Evolutionary conservation across 169 alveolate species (phyloP).

Genomic region (Cyclospora cayetanensis): DNA sequence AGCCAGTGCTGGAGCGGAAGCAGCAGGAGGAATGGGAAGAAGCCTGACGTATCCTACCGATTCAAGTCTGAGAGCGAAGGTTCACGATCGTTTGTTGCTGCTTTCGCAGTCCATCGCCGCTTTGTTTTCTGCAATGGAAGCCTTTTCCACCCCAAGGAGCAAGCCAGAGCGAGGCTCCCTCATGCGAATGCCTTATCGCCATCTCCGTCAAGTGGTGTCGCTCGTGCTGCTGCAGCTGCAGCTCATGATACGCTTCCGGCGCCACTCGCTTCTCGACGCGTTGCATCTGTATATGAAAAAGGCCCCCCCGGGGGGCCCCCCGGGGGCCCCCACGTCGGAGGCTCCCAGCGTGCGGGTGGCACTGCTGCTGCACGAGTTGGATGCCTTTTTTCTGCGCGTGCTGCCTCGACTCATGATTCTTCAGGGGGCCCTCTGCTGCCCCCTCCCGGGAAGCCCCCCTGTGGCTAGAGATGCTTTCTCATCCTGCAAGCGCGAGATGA

Average conservation of each 20-base stretch:
- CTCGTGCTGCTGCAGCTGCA: conserved; percentile 53
- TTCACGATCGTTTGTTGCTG: conserved; percentile 11
- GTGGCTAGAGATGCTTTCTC: neutral
- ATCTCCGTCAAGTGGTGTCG: neutral
- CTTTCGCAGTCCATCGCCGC: neutral
- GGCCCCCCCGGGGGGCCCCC: neutral
- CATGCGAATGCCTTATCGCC: neutral
- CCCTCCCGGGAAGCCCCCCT: neutral
- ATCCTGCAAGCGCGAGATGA: too few relatives aligned
- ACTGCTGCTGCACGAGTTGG: conserved; percentile 49
- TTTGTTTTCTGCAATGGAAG: neutral
- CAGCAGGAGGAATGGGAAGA: conserved; percentile 21
- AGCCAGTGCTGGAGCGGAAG: neutral
- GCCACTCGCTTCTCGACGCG: conserved; percentile 43
- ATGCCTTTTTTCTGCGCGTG: conserved; percentile 30
- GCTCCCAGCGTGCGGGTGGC: conserved; percentile 14
- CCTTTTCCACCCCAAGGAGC: neutral
- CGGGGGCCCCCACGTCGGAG: conserved; percentile 7
- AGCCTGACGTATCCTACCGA: neutral
- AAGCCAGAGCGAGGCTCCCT: neutral
- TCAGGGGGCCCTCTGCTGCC: neutral
- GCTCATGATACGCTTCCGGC: conserved; percentile 46
- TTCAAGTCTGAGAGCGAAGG: conserved; percentile 12
- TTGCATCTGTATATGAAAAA: conserved; percentile 19
- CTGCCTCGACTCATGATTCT: conserved; percentile 34